Evolutionary conservation across 129 eudicot genomes (phyloP), one percentile per base, ranked within the genome.

Genomic region (Artemisia tridentata): DNA sequence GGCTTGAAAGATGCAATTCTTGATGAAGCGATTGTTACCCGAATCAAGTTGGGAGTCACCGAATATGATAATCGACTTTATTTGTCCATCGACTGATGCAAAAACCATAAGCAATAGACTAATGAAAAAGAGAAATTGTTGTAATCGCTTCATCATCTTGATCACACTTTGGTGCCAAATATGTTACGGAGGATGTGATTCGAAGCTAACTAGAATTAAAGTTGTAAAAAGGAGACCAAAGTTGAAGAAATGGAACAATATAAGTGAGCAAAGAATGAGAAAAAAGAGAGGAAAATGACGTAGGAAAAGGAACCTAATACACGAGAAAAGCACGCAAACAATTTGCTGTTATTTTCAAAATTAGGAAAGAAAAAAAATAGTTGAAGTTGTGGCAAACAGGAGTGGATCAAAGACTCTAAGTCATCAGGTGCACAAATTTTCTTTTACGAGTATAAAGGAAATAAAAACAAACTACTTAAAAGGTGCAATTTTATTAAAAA

Each of bases 1-100:
- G 11, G 95, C 90, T 48, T 77, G 88, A 29, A 78, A 77, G 9
- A 64, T 41, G 65, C 95, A 88, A 47, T 80, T 77, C 55, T n/a
- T 65, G 80, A 76, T 52, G 52, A 19, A 88, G 18, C 69, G 79
- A 67, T 88, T 88, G 68, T 82, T 88, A 4, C 95, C 95, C 7
- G 88, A 80, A 17, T 88, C 95, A 54, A 88, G 82, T 34, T 82
- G 80, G 2, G 95, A 88, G 72, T 88, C 95, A 0, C 95, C 95
- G n/a, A 88, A 88, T 10, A 72, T 45, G 47, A 82, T 80, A 58
- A 84, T 49, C 0, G 89, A 76, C 51, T 74, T 79, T 58, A 82
- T 67, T 13, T 75, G 29, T 43, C 65, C 61, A 46, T 71, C 19
- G 48, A 41, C 71, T 1, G 29, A 71, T 12, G 61, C 19, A 16